Evolutionary conservation across 768 basidiomycete species (phyloP).

Genomic region (Glaciozyma martinii): DNA sequence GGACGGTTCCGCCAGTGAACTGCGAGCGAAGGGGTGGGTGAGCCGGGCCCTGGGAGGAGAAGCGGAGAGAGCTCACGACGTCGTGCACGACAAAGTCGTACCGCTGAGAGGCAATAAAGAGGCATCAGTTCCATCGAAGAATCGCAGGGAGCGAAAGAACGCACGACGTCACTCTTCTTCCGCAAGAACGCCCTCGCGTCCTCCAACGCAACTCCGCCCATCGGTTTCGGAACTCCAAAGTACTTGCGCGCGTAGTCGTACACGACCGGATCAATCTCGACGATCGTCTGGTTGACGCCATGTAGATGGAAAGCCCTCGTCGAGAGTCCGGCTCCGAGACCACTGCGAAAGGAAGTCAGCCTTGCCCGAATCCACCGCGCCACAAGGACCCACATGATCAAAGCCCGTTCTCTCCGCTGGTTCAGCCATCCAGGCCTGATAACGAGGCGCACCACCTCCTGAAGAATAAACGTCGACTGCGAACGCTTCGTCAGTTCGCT

Average conservation of each 20-base stretch:
- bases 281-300: slow-evolving; percentile 61
- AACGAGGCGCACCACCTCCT: slow-evolving; percentile 71
- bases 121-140: neutral
- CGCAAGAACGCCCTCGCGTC: slow-evolving; percentile 68
- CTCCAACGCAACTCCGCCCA: slow-evolving; percentile 55
- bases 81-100: slow-evolving; percentile 62
- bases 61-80: slow-evolving; percentile 41
- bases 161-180: slow-evolving; percentile 36
- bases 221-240: slow-evolving; percentile 64
- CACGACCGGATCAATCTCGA: slow-evolving; percentile 90
- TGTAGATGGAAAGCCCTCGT: slow-evolving; percentile 65
- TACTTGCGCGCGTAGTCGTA: slow-evolving; percentile 68
- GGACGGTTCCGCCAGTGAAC: slow-evolving; percentile 88
- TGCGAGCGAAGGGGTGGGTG: neutral
- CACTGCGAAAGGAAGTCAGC: slow-evolving; percentile 47
- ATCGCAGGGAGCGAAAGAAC: neutral
- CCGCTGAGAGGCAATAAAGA: neutral
- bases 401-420: slow-evolving; percentile 48
- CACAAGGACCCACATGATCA: slow-evolving; percentile 56
- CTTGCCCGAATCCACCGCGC: neutral
- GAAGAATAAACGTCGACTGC: slow-evolving; percentile 72
- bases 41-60: neutral
- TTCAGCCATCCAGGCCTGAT: slow-evolving; percentile 39
- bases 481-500: slow-evolving; percentile 44
- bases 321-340: slow-evolving; percentile 76